A percentile compares a stretch with the other conserved stretches of the same genome.
Evolutionary conservation across 495 filamentous ascomycete genomes (phyloP).

Genomic region (Podospora australis): DNA sequence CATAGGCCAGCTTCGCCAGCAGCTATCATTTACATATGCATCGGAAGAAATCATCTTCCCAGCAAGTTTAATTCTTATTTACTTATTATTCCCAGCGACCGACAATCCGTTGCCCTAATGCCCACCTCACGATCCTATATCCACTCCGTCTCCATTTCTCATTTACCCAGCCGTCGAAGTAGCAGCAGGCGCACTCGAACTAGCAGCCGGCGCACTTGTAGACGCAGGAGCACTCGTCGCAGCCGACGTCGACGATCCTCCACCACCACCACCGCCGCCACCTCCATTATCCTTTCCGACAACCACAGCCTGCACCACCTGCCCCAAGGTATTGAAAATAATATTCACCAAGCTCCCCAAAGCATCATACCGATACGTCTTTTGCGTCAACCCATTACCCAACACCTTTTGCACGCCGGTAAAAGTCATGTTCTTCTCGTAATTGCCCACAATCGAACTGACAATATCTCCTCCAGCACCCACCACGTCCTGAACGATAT

Average conservation of each 20-base stretch:
- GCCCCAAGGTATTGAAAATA: conserved; percentile 46
- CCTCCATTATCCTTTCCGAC: conserved; percentile 18
- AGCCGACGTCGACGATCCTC: background rate
- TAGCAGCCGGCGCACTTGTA: background rate
- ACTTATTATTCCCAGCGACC: too few species aligned
- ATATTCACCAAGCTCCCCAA: conserved; percentile 52
- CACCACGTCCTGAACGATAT: conserved; percentile 50
- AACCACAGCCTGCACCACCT: conserved; percentile 52
- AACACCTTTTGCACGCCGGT: conserved; percentile 40
- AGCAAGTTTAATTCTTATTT: too few species aligned
- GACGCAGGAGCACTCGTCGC: background rate
- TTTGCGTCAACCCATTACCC: conserved; percentile 45
- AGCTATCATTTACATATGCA: too few species aligned
- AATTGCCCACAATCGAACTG: conserved; percentile 49
- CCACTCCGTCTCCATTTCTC: too few species aligned
- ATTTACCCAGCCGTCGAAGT: background rate
- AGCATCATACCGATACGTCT: conserved; percentile 45
- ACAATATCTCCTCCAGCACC: conserved; percentile 32
- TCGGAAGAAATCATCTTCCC: too few species aligned
- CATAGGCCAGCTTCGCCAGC: too few species aligned
- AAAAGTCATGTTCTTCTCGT: conserved; percentile 50
- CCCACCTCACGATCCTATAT: too few species aligned
- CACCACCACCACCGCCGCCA: conserved; percentile 6
- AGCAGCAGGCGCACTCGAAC: background rate
- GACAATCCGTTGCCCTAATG: too few species aligned